These are phyloP conservation scores for Aspergillus sergii DNA, from an alignment of 2,329 filamentous ascomycete genomes.

Conservation along the genomic window DNA sequence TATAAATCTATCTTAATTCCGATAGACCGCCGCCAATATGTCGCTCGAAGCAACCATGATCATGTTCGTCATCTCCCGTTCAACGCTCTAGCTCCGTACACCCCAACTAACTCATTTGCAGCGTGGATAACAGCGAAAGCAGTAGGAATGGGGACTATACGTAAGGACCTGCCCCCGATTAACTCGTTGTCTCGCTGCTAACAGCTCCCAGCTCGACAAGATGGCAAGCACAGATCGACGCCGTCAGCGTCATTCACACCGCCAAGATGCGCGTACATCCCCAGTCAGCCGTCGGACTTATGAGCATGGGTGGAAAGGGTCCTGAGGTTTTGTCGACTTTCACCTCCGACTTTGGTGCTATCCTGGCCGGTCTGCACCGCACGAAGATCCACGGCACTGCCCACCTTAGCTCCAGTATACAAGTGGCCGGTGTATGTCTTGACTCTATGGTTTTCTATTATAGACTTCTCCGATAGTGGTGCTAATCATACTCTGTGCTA, in stretches of 20 bases:
- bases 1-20: slow-evolving; percentile 3
- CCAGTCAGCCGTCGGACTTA: slow-evolving; percentile 93
- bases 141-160: slow-evolving; percentile 93
- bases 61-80: slow-evolving; percentile 54
- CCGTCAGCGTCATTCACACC: slow-evolving; percentile 92
- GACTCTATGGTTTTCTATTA: slow-evolving; percentile 12
- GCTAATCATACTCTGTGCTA: slow-evolving; percentile 14
- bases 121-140: slow-evolving; percentile 97
- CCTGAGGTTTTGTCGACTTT: slow-evolving; percentile 96
- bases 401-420: slow-evolving; percentile 90
- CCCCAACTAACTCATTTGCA: slow-evolving; percentile 37
- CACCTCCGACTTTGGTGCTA: slow-evolving; percentile 94
- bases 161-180: slow-evolving; percentile 40
- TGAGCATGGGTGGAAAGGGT: slow-evolving; percentile 98
- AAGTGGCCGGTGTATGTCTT: slow-evolving; percentile 80
- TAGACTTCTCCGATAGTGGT: not conserved
- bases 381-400: slow-evolving; percentile 91
- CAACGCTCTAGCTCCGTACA: slow-evolving; percentile 15
- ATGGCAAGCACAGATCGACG: slow-evolving; percentile 95
- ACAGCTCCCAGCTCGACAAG: slow-evolving; percentile 73
- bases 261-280: slow-evolving; percentile 94
- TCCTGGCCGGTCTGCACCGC: slow-evolving; percentile 86
- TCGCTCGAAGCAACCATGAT: slow-evolving; percentile 99
- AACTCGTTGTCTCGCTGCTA: slow-evolving; percentile 17
- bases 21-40: slow-evolving; percentile 66